These are phyloP conservation scores for Tardiomyces digboiensis DNA, from an alignment of 1,139 yeast species.

Conservation along the genomic window DNA sequence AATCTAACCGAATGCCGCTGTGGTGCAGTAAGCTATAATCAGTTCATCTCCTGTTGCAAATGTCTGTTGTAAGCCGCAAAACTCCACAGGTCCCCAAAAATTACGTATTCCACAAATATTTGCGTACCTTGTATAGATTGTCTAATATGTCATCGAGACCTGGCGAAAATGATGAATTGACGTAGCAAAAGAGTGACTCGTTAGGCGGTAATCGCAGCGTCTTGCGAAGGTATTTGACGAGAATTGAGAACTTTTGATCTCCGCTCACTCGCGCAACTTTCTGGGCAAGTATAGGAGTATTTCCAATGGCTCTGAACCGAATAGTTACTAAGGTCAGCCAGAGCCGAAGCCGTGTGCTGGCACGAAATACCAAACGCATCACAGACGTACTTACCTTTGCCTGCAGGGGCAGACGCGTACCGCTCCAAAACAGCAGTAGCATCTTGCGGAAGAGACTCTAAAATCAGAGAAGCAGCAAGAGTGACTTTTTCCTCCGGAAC, in stretches of 20 bases:
- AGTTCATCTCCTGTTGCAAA: constrained; percentile 28
- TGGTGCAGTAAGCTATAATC: constrained; percentile 28
- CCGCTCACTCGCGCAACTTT: constrained; percentile 27
- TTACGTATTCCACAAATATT: too few relatives aligned
- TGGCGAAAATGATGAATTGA: constrained; percentile 32
- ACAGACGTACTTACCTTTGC: constrained; percentile 8
- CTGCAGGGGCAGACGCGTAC: constrained; percentile 16
- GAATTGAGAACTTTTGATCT: constrained; percentile 26
- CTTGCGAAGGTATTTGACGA: constrained; percentile 27
- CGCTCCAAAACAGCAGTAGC: constrained; percentile 19
- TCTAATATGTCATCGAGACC: constrained; percentile 27
- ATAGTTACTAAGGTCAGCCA: constrained; percentile 13
- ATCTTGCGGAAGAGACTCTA: constrained; percentile 21
- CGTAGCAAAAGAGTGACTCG: constrained; percentile 29
- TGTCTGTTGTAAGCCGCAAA: not conserved
- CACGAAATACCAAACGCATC: not conserved
- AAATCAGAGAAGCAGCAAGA: constrained; percentile 23
- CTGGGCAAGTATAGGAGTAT: constrained; percentile 28
- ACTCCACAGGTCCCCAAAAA: too few relatives aligned
- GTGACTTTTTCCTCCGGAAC: constrained; percentile 19
- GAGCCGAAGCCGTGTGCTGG: too few relatives aligned
- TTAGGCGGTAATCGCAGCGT: constrained; percentile 22
- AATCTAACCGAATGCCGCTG: constrained; percentile 31
- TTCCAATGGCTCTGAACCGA: constrained; percentile 31
- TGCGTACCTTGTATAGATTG: constrained; percentile 17